Percentiles rank a stretch among this genome's conserved stretches.
phyloP scores from a whole-genome alignment of 2,329 filamentous ascomycete genomes.

The Calonectria pseudoturangicola region DNA sequence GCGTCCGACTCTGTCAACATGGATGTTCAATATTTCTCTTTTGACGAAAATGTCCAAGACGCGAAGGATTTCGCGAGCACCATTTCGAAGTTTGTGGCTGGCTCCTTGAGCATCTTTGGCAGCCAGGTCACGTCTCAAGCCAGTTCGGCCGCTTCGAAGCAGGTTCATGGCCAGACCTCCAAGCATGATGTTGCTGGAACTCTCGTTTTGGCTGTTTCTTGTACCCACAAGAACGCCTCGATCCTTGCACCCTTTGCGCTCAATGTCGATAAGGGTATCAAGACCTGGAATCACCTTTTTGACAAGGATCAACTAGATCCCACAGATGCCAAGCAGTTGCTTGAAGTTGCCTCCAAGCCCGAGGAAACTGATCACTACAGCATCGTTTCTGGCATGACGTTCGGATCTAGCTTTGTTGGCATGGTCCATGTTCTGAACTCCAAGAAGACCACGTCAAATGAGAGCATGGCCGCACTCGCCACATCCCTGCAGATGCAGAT shows the following conservation, averaged over 20 bases:
- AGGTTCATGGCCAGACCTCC: conserved; percentile 27
- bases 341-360: background rate
- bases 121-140: conserved; percentile 1
- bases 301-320: conserved; percentile 2
- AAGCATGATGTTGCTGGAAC: conserved; percentile 30
- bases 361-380: conserved; percentile 28
- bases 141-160: conserved; percentile 1
- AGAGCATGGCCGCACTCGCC: conserved; percentile 16
- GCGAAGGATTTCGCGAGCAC: background rate
- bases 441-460: background rate
- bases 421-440: conserved; percentile 38
- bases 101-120: conserved; percentile 23
- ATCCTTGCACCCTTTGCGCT: conserved; percentile 41
- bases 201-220: conserved; percentile 40
- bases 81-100: conserved; percentile 21
- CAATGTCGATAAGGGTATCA: conserved; percentile 45
- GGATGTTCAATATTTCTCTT: conserved; percentile 43
- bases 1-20: conserved; percentile 44
- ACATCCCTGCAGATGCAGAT: conserved; percentile 31
- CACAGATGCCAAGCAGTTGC: background rate
- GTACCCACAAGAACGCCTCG: conserved; percentile 45
- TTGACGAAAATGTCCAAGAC: conserved; percentile 21
- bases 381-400: conserved; percentile 32
- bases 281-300: conserved; percentile 42
- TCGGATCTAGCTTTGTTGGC: conserved; percentile 37